Percentiles rank a stretch among this genome's conserved stretches.
Conservation (phyloP, 371 early-diverging fungal genomes). For the Chytridium lagenaria region DNA sequence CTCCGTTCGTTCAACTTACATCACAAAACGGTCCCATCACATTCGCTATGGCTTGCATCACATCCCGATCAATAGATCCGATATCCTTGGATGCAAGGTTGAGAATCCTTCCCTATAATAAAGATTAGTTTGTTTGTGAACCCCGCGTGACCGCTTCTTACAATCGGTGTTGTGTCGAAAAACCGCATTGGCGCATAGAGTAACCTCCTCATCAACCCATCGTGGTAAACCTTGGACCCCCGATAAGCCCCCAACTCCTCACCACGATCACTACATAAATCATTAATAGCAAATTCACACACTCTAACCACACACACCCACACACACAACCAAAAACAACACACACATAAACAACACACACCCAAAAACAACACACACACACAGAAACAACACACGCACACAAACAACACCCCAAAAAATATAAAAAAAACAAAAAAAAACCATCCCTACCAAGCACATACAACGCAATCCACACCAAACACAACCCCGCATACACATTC, state of each 20-base stretch:
- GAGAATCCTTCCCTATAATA: constrained; percentile 70
- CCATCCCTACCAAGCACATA: constrained; percentile 28
- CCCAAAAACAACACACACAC: too few relatives aligned
- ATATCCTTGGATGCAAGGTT: constrained; percentile 71
- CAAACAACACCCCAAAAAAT: constrained; percentile 6
- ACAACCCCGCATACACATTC: constrained; percentile 37
- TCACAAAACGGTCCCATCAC: too few relatives aligned
- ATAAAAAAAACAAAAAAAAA: constrained; percentile 16
- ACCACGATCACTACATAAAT: background rate
- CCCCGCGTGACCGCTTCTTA: constrained; percentile 37
- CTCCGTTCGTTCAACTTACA: too few relatives aligned
- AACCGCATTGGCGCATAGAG: constrained; percentile 65
- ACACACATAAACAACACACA: too few relatives aligned
- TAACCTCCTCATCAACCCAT: constrained; percentile 35
- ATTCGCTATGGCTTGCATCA: constrained; percentile 20
- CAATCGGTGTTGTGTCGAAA: constrained; percentile 75
- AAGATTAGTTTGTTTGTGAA: constrained; percentile 76
- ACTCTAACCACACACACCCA: too few relatives aligned
- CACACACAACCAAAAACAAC: too few relatives aligned
- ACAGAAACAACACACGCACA: background rate
- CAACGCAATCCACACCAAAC: constrained; percentile 22
- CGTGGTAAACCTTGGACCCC: constrained; percentile 46
- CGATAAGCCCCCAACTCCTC: constrained; percentile 22
- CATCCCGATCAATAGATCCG: constrained; percentile 56
- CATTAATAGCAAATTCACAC: too few relatives aligned